Conservation (phyloP, 129 eudicot genomes). For the Solidago caesia region DNA sequence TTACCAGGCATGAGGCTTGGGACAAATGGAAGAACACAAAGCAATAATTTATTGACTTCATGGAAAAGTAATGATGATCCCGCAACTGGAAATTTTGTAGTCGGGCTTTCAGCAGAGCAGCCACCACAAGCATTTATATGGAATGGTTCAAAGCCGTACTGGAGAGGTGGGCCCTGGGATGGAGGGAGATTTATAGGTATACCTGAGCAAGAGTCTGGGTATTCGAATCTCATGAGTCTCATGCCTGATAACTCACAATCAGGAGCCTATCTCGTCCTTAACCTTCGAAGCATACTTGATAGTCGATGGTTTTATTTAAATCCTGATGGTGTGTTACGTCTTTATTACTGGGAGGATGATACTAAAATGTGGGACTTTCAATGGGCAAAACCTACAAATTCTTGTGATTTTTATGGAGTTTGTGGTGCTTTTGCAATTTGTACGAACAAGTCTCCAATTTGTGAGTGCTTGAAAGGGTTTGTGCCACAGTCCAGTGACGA, state of each 20-base stretch:
- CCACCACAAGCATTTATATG: constrained; percentile 25
- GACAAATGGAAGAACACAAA: background rate
- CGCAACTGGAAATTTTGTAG: constrained; percentile 8
- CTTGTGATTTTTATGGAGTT: constrained; percentile 25
- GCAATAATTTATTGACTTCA: constrained; percentile 6
- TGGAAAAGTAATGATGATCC: constrained; percentile 21
- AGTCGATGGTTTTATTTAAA: background rate
- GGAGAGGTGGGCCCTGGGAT: constrained; percentile 28
- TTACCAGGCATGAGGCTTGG: constrained; percentile 29
- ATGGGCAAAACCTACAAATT: constrained; percentile 9
- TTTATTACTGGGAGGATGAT: background rate
- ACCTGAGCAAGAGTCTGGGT: constrained; percentile 6
- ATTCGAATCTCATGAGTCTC: constrained; percentile 11
- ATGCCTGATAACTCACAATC: constrained; percentile 15
- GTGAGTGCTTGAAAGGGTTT: constrained; percentile 39
- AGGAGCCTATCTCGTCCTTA: constrained; percentile 1
- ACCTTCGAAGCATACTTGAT: background rate
- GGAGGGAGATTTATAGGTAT: constrained; percentile 23
- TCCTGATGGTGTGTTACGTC: constrained; percentile 4
- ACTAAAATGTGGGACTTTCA: background rate
- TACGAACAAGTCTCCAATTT: constrained; percentile 10
- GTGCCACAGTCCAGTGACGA: constrained; percentile 16
- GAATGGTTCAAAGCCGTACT: background rate
- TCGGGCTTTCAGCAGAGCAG: constrained; percentile 17
- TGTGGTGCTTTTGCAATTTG: constrained; percentile 32